phyloP scores from a whole-genome alignment of 352 stramenopile species.

The Peronospora tabacina region DNA sequence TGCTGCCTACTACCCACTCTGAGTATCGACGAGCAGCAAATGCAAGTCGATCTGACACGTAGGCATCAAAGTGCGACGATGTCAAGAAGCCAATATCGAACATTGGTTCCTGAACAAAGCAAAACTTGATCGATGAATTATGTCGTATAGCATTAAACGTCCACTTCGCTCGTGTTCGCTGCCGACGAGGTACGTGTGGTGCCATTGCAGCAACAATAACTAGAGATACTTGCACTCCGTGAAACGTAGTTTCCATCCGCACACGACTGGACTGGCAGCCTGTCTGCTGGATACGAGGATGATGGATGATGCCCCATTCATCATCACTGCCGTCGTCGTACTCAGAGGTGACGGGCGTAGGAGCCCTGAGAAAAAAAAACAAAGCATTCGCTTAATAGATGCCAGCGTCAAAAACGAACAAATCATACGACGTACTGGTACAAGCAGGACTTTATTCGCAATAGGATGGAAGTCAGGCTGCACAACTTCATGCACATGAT shows the following conservation, averaged over 20 bases:
- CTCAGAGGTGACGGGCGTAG: not conserved
- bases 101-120: slow-evolving; percentile 5
- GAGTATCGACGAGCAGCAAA: slow-evolving; percentile 9
- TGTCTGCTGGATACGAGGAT: not conserved
- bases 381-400: not conserved
- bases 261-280: not conserved
- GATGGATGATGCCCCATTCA: slow-evolving; percentile 9
- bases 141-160: not conserved
- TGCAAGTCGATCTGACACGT: slow-evolving; percentile 13
- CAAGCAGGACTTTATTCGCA: not conserved
- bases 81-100: slow-evolving; percentile 1
- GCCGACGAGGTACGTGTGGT: not conserved
- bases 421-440: slow-evolving; percentile 2
- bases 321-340: not conserved
- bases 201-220: not conserved
- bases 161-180: slow-evolving; percentile 12
- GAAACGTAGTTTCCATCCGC: slow-evolving; percentile 4
- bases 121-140: not conserved
- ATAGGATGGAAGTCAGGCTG: not conserved
- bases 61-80: slow-evolving; percentile 11
- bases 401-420: not conserved
- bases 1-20: slow-evolving; percentile 8
- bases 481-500: slow-evolving; percentile 9
- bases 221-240: slow-evolving; percentile 6
- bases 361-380: not conserved